phyloP scores from a whole-genome alignment of 2,329 filamentous ascomycete genomes.

The Botrytis hyacinthi region DNA sequence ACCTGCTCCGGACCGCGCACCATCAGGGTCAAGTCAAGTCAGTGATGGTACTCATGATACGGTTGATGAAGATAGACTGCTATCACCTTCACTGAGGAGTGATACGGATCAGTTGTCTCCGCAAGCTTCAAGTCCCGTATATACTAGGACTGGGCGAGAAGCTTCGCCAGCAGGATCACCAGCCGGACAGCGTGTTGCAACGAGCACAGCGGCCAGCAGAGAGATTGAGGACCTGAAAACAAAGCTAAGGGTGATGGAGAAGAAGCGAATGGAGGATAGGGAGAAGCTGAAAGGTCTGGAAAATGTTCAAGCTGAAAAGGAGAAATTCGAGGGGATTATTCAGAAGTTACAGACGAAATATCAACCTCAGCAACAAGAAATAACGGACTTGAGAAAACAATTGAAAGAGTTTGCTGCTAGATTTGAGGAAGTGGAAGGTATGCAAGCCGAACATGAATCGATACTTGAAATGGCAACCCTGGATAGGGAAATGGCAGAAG shows the following conservation, averaged over 20 bases:
- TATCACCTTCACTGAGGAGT: constrained; percentile 49
- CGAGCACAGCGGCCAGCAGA: constrained; percentile 40
- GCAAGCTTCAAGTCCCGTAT: constrained; percentile 34
- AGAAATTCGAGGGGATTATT: constrained; percentile 79
- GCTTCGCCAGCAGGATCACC: constrained; percentile 33
- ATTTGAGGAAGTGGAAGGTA: constrained; percentile 66
- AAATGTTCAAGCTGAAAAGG: constrained; percentile 70
- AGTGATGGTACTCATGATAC: constrained; percentile 36
- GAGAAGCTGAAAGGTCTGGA: constrained; percentile 81
- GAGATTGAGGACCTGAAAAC: constrained; percentile 87
- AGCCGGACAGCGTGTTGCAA: constrained; percentile 28
- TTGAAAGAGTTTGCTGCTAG: constrained; percentile 72
- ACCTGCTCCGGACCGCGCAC: constrained; percentile 36
- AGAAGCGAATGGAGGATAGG: constrained; percentile 79
- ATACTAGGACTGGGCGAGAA: constrained; percentile 31
- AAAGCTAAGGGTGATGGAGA: constrained; percentile 82
- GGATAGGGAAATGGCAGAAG: constrained; percentile 95
- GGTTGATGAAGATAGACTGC: constrained; percentile 31
- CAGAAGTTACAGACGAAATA: constrained; percentile 89
- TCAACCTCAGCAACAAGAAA: constrained; percentile 79
- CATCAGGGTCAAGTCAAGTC: constrained; percentile 37
- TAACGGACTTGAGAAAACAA: constrained; percentile 70
- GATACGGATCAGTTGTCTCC: constrained; percentile 42
- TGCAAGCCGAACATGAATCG: constrained; percentile 81
- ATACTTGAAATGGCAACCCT: constrained; percentile 82